These are phyloP conservation scores for Phaeosphaeriaceae sp. DNA, from an alignment of 2,329 filamentous ascomycete genomes.

Conservation along the genomic window DNA sequence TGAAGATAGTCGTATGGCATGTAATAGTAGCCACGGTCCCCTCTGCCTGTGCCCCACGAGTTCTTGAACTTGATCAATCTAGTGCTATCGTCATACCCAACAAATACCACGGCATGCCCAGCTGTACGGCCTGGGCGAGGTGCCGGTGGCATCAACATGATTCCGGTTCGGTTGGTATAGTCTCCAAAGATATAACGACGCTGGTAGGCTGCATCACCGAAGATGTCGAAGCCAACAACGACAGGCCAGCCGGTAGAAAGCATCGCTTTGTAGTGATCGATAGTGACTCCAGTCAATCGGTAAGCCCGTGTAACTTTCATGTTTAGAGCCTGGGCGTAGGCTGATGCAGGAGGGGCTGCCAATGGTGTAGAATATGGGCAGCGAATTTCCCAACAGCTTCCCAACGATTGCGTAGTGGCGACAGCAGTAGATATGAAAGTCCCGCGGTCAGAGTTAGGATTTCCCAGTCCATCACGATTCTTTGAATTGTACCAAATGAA, in stretches of 20 bases:
- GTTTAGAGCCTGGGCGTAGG: neutral
- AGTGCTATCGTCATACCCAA: neutral
- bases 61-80: constrained; percentile 1
- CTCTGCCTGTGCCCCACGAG: neutral
- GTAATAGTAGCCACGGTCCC: neutral
- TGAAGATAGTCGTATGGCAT: neutral
- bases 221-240: neutral
- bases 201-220: neutral
- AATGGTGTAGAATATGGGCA: neutral
- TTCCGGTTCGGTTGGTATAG: neutral
- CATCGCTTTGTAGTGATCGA: neutral
- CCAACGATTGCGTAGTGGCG: neutral
- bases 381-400: neutral
- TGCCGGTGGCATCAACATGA: neutral
- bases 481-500: neutral
- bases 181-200: neutral
- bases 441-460: neutral
- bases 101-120: neutral
- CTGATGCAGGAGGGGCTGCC: neutral
- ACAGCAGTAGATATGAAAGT: neutral
- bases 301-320: neutral
- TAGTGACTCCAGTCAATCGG: neutral
- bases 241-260: neutral
- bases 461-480: neutral
- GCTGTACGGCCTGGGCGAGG: neutral